A percentile compares a stretch with the other conserved stretches of the same genome.
Evolutionary conservation across 2,329 filamentous ascomycete species (phyloP).

Genomic region (Apiospora arundinis): DNA sequence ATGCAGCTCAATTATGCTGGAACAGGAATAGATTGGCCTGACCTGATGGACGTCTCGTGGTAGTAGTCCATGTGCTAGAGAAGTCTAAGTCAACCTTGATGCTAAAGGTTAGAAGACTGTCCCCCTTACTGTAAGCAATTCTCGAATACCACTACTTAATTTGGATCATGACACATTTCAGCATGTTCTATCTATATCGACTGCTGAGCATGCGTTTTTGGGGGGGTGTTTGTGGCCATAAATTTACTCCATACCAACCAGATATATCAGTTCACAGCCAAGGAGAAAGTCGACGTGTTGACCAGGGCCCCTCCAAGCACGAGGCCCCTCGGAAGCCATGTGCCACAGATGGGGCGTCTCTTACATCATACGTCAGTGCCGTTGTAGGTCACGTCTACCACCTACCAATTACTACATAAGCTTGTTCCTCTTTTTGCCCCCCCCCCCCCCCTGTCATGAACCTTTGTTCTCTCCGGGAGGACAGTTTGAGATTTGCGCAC

Average conservation of each 20-base stretch:
- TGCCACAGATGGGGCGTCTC: slow-evolving; percentile 15
- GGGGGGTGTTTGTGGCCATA: neutral
- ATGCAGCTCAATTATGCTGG: slow-evolving; percentile 12
- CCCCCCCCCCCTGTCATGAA: neutral
- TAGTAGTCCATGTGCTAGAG: neutral
- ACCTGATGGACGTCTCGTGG: neutral
- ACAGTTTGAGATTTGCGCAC: neutral
- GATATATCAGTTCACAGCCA: neutral
- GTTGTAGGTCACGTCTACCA: neutral
- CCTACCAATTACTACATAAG: slow-evolving; percentile 7
- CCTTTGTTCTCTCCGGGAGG: neutral
- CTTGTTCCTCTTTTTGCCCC: neutral
- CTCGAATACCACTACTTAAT: neutral
- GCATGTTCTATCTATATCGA: neutral
- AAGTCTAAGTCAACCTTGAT: neutral
- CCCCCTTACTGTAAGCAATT: neutral
- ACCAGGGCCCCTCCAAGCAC: neutral
- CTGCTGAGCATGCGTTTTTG: neutral
- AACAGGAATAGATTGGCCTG: slow-evolving; percentile 13
- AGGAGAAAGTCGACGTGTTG: slow-evolving; percentile 10
- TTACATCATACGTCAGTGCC: slow-evolving; percentile 18
- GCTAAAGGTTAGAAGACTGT: neutral
- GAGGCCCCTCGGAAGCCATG: neutral
- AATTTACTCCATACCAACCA: neutral
- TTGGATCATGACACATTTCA: neutral